Conservation (phyloP, 2,329 filamentous ascomycete species). For the Sporothrix curviconia region DNA sequence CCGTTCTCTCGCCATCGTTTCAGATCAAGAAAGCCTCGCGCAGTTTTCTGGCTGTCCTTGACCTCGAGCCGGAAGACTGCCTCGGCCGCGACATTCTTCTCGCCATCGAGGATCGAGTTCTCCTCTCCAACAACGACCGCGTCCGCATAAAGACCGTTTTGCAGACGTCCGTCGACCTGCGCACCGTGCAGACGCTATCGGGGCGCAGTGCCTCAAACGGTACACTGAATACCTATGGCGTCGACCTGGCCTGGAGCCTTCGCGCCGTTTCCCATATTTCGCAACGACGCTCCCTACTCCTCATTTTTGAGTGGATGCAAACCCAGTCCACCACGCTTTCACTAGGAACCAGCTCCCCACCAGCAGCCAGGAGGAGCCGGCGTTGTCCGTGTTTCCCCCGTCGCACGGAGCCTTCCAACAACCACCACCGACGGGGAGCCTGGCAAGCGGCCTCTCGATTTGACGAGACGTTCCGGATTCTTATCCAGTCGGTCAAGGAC, state of each 20-base stretch:
- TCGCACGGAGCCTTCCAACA: background rate
- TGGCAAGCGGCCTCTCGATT: conserved; percentile 3
- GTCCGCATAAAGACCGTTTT: conserved; percentile 24
- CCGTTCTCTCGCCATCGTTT: conserved; percentile 27
- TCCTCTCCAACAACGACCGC: conserved; percentile 24
- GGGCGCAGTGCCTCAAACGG: conserved; percentile 19
- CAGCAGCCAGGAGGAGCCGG: too few species aligned
- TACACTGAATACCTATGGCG: background rate
- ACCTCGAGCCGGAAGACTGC: conserved; percentile 22
- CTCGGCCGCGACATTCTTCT: conserved; percentile 25
- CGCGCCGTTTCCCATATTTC: conserved; percentile 29
- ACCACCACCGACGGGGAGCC: background rate
- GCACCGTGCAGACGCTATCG: conserved; percentile 21
- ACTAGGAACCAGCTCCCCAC: too few species aligned
- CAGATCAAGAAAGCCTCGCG: conserved; percentile 27
- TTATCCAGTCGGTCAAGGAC: conserved; percentile 55
- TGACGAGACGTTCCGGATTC: conserved; percentile 50
- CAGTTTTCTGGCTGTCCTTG: conserved; percentile 26
- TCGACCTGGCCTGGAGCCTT: conserved; percentile 25
- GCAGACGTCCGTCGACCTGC: conserved; percentile 25
- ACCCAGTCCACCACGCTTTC: background rate
- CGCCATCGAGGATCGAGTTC: conserved; percentile 24
- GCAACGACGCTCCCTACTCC: conserved; percentile 25
- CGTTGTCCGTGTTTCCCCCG: too few species aligned
- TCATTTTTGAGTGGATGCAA: conserved; percentile 28